Percentiles rank a stretch among this genome's conserved stretches.
Evolutionary conservation across 306 rosid genomes (phyloP).

Genomic region (Rosa chinensis): DNA sequence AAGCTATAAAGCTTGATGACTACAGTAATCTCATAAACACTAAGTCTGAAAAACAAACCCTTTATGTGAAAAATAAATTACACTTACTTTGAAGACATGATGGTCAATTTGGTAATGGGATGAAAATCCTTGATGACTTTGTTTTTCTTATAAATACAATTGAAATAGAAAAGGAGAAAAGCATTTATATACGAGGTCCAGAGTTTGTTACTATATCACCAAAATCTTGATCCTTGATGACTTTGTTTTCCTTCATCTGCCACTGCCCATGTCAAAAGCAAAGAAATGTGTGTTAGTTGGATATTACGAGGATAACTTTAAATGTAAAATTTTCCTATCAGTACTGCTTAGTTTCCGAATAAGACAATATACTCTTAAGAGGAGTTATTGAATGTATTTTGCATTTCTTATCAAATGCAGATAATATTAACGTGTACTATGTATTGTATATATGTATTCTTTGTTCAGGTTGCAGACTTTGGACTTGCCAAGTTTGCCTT

Average conservation of each 20-base stretch:
- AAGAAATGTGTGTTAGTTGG: not conserved
- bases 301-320: not conserved
- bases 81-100: not conserved
- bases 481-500: conserved; percentile 58
- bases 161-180: not conserved
- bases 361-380: not conserved
- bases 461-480: conserved; percentile 62
- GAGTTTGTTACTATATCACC: not conserved
- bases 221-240: not conserved
- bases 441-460: not conserved
- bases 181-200: not conserved
- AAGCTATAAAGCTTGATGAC: not conserved
- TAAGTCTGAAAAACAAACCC: not conserved
- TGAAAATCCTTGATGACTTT: not conserved
- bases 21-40: not conserved
- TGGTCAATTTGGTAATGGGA: not conserved
- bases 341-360: not conserved
- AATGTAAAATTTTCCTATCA: not conserved
- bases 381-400: not conserved
- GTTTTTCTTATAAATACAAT: not conserved
- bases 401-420: not conserved
- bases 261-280: not conserved
- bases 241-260: no score
- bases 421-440: not conserved
- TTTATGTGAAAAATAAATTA: not conserved